Evolutionary conservation across 129 eudicot genomes (phyloP), one percentile per base, ranked within the genome.

Genomic region (Escallonia herrerae): DNA sequence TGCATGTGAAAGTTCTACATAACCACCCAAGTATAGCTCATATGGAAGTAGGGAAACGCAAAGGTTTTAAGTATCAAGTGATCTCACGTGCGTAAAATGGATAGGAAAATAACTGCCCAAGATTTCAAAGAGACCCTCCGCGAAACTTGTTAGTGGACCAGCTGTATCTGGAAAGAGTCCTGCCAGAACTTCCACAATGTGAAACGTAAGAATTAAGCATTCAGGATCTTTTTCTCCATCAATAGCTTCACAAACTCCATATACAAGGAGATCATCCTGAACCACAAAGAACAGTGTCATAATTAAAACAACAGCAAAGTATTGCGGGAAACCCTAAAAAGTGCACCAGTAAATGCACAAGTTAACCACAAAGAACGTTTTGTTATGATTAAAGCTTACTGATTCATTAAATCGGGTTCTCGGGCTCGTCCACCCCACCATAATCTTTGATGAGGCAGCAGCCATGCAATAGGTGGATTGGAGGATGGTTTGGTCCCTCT

Each of bases 181-280:
- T 54, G 81, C 86, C 72, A 89, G 74, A 59, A 47, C 60, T 76
- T 93, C 87, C 47, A 86, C 95, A 40, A 93, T 79, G 76, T 59
- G 91, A 71, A 93, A 93, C 3, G 85, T 65, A 42, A 79, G 77
- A 69, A 86, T 63, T 72, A 93, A 79, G 76, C 99, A 93, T 44
- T 82, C 80, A 22, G 99, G 99, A 80, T 93, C 96, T 63, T 78
- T 89, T 74, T 93, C 99, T 61, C 86, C 99, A 47, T 93, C 99
- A 74, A 86, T 82, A 65, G 96, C 89, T 82, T 76, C 96, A 82
- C 99, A 88, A 15, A 86, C 69, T 63, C 79, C 87, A 72, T 79
- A 80, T 4, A 88, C 60, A 74, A 93, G 84, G 8, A 76, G 73
- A 72, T 93, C 96, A 55, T 82, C 96, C 99, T 93, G 67, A 63